Evolutionary conservation across 345 rosid genomes (phyloP).

Genomic region (Murraya koenigii): DNA sequence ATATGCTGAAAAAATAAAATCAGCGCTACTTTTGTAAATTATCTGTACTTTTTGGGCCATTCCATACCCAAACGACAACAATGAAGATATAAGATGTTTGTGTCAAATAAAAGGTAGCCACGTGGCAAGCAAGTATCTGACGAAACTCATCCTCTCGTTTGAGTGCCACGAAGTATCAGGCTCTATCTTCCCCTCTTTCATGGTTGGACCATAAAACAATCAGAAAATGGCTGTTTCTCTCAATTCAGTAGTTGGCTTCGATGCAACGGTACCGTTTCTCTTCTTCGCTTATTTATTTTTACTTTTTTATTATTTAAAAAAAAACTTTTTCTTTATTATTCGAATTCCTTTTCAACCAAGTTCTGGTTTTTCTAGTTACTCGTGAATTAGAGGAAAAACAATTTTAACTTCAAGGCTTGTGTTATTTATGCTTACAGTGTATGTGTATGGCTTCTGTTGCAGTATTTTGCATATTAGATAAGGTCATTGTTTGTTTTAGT

Average conservation of each 20-base stretch:
- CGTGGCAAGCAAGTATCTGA: neutral
- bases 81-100: neutral
- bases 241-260: slow-evolving; percentile 35
- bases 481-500: too few relatives aligned
- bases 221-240: slow-evolving; percentile 36
- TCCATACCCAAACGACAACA: too few relatives aligned
- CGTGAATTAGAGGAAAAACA: neutral
- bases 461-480: neutral
- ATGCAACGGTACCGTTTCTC: slow-evolving; percentile 22
- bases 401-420: neutral
- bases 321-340: neutral
- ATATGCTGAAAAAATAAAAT: too few relatives aligned
- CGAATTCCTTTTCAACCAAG: neutral
- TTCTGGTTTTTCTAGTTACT: neutral
- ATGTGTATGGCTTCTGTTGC: neutral
- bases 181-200: neutral
- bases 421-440: neutral
- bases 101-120: neutral
- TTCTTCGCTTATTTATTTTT: neutral
- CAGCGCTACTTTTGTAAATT: too few relatives aligned
- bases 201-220: slow-evolving; percentile 22
- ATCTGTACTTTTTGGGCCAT: too few relatives aligned
- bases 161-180: slow-evolving; percentile 13
- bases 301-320: too few relatives aligned
- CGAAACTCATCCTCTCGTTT: slow-evolving; percentile 7